phyloP scores from a whole-genome alignment of 768 basidiomycete species.

The Russula virescens region DNA sequence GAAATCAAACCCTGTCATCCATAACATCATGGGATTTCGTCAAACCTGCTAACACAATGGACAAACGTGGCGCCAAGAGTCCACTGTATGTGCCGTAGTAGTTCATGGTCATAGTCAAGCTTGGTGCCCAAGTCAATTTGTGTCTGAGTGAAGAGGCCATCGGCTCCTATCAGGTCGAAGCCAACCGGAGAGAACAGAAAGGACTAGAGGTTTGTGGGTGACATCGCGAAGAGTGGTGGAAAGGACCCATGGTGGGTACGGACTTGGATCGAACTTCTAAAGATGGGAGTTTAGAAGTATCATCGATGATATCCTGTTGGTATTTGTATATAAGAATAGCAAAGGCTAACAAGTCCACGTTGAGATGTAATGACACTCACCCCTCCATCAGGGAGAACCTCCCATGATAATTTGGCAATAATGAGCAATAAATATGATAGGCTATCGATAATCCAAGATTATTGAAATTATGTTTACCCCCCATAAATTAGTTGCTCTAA shows the following conservation, averaged over 20 bases:
- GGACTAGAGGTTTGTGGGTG: not conserved
- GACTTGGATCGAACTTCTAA: not conserved
- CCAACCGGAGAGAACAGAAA: conserved; percentile 9
- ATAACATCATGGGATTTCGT: too few relatives aligned
- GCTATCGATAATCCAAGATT: too few relatives aligned
- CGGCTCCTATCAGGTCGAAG: conserved; percentile 51
- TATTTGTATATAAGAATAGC: too few relatives aligned
- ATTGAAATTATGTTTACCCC: too few relatives aligned
- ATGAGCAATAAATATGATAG: too few relatives aligned
- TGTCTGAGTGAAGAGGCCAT: conserved; percentile 81
- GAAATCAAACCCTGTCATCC: too few relatives aligned
- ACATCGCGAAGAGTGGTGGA: conserved; percentile 1
- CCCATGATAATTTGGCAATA: too few relatives aligned
- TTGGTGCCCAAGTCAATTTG: conserved; percentile 88
- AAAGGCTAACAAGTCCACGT: too few relatives aligned
- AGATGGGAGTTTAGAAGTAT: conserved; percentile 4
- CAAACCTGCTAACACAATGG: too few relatives aligned
- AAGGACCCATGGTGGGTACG: conserved; percentile 14
- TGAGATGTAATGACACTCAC: conserved; percentile 4
- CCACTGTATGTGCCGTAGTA: conserved; percentile 62
- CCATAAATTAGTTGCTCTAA: too few relatives aligned
- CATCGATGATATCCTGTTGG: too few relatives aligned
- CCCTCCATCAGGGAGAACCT: too few relatives aligned
- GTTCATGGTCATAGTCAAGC: conserved; percentile 68
- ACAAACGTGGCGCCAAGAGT: conserved; percentile 34